phyloP scores from a whole-genome alignment of 345 rosid species.

The Sapria himalayana region DNA sequence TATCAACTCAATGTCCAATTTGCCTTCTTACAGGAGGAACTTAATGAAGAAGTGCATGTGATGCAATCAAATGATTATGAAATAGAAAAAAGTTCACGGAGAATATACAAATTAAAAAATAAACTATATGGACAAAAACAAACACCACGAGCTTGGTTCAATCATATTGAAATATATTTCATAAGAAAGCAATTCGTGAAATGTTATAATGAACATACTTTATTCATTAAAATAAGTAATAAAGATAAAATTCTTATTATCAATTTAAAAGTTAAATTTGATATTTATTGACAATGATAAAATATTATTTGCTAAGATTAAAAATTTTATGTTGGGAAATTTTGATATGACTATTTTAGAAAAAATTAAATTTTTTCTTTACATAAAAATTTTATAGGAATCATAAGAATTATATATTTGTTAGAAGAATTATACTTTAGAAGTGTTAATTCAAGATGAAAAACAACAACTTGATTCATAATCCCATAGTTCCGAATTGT shows the following conservation, averaged over 20 bases:
- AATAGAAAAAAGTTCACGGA: too few species aligned
- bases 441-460: slow-evolving; percentile 1
- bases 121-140: too few species aligned
- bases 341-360: slow-evolving; percentile 3
- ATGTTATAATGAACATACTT: background rate
- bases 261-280: slow-evolving; percentile 2
- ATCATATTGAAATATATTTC: too few species aligned
- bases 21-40: too few species aligned
- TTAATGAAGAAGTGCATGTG: too few species aligned
- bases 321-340: background rate
- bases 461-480: background rate
- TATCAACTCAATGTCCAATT: too few species aligned
- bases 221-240: background rate
- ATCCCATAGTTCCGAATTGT: background rate
- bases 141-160: too few species aligned
- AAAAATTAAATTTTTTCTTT: background rate
- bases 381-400: background rate
- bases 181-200: background rate
- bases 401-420: background rate
- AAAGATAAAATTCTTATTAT: slow-evolving; percentile 3
- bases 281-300: background rate
- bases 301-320: background rate
- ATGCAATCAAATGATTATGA: too few species aligned
- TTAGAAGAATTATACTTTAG: background rate
- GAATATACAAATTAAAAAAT: too few species aligned